Percentiles rank a stretch among this genome's conserved stretches.
Evolutionary conservation across 1,139 yeast genomes (phyloP).

Genomic region (Sugiyamaella paludigena): DNA sequence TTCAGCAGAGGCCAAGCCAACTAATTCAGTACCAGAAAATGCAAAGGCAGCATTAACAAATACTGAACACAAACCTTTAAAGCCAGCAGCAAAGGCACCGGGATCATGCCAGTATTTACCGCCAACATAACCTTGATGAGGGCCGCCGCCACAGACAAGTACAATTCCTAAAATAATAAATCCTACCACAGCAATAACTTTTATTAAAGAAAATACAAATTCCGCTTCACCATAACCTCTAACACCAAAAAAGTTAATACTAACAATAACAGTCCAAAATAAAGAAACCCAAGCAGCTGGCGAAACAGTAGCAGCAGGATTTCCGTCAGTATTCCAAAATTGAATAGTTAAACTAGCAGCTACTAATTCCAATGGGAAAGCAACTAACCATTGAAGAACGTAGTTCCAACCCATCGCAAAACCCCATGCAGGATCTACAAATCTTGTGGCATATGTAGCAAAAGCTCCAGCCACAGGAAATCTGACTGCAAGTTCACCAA

Average conservation of each 20-base stretch:
- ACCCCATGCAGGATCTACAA: slow-evolving; percentile 65
- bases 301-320: slow-evolving; percentile 44
- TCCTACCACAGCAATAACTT: slow-evolving; percentile 62
- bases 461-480: slow-evolving; percentile 65
- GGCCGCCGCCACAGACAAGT: slow-evolving; percentile 67
- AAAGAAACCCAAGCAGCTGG: slow-evolving; percentile 67
- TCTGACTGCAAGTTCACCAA: slow-evolving; percentile 62
- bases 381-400: slow-evolving; percentile 75
- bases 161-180: slow-evolving; percentile 64
- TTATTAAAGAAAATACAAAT: slow-evolving; percentile 58
- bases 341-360: slow-evolving; percentile 73
- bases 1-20: slow-evolving; percentile 72
- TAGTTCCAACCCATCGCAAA: slow-evolving; percentile 86
- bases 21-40: slow-evolving; percentile 79
- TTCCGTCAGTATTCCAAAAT: slow-evolving; percentile 66
- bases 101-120: slow-evolving; percentile 61
- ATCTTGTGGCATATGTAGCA: slow-evolving; percentile 51
- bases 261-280: slow-evolving; percentile 55
- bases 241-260: slow-evolving; percentile 68
- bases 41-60: slow-evolving; percentile 89
- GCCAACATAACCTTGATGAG: slow-evolving; percentile 62
- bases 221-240: slow-evolving; percentile 79
- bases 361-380: slow-evolving; percentile 73
- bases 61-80: slow-evolving; percentile 77
- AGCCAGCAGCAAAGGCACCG: slow-evolving; percentile 58